Base-by-base conservation (phyloP, 345 rosid genomes). In the Excoecaria cochinchinensis region DNA sequence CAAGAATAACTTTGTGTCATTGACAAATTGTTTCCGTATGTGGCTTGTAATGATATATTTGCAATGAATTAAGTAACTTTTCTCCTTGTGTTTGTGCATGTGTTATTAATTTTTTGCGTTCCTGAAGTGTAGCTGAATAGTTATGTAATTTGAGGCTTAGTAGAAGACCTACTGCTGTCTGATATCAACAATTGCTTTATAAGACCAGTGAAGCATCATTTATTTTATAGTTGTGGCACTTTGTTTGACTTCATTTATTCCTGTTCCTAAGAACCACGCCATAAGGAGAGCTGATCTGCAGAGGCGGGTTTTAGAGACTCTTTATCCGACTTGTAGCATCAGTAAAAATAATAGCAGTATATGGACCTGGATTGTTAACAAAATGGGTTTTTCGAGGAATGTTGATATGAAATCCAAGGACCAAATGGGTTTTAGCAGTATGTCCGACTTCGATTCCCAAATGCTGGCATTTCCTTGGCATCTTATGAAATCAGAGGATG, bases 281-380 rank as follows among this genome's bases (percentile, higher is more conserved):
- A 89, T 93, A 82, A 86, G 98, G 85, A 93, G 86, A 85, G 98
- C 98, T 78, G 91, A 91, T 81, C 64, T 95, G 84, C 83, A 82
- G 74, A 86, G 79, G 55, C 92, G 99, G 84, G 85, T 90, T 79
- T 70, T 95, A 53, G 98, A 95, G 84, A 95, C 99, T 67, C 84
- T 95, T 79, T 88, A 89, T 85, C 97, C 98, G 16, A 77, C 71
- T 67, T 82, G 79, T 72, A 79, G 83, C 72, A 67, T 75, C 58
- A 77, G 76, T 79, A 85, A 84, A 81, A 85, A 84, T 72, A 69
- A 55, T 56, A 80, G 71, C 73, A 83, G 85, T 69, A 3, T 91
- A 59, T 93, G 93, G 99, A 81, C 88, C 73, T 90, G 94, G 98
- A 80, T 93, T 71, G 47, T 63, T 77, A 79, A 84, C 76, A 88